Percentiles rank a stretch among this genome's conserved stretches.
These are phyloP conservation scores for Trapa bicornis DNA, from an alignment of 345 rosid species.

Conservation along the genomic window DNA sequence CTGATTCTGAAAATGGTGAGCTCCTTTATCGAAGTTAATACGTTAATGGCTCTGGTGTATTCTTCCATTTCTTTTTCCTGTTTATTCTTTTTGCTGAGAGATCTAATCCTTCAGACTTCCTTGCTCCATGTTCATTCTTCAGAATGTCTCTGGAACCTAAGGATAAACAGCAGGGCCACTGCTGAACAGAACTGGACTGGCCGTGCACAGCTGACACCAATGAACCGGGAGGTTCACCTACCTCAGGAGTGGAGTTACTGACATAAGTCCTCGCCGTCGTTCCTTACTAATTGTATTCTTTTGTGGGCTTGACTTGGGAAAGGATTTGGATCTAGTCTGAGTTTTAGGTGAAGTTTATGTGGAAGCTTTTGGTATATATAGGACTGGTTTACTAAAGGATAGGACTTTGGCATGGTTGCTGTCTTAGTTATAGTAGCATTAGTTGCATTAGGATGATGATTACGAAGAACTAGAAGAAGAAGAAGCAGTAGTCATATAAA, in stretches of 20 bases:
- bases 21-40: background rate
- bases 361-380: background rate
- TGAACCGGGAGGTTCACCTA: constrained; percentile 27
- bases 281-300: background rate
- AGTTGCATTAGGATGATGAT: background rate
- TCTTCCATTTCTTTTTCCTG: background rate
- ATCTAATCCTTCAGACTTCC: background rate
- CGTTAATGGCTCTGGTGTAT: too few species aligned
- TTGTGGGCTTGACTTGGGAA: background rate
- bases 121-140: background rate
- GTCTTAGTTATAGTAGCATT: background rate
- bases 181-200: constrained; percentile 18
- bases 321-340: background rate
- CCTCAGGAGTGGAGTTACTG: constrained; percentile 71
- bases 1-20: constrained; percentile 11
- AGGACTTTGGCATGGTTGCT: background rate
- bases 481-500: background rate
- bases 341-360: background rate
- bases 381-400: background rate
- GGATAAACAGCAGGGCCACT: constrained; percentile 3
- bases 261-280: background rate
- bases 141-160: constrained; percentile 15
- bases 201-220: constrained; percentile 17
- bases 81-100: background rate
- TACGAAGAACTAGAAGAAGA: background rate